Evolutionary conservation across 2,329 filamentous ascomycete genomes (phyloP).

Genomic region (Cladosporium sp.): DNA sequence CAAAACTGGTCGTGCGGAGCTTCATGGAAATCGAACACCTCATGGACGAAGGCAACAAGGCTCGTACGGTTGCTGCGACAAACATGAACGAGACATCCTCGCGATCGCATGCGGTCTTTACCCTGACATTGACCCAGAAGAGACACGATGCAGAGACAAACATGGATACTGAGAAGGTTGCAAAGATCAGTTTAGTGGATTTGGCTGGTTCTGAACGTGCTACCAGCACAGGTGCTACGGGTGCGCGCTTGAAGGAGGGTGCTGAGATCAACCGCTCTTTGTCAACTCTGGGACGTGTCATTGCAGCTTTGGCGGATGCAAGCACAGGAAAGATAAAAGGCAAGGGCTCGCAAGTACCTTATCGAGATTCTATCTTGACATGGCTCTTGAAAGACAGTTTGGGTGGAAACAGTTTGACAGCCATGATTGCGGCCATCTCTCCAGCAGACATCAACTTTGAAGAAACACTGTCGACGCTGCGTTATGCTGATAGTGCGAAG

Average conservation of each 20-base stretch:
- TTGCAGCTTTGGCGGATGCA: constrained; percentile 88
- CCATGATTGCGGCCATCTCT: constrained; percentile 99
- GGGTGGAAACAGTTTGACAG: constrained; percentile 98
- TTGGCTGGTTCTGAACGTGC: constrained; percentile 95
- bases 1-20: constrained; percentile 88
- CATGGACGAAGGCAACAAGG: constrained; percentile 99
- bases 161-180: constrained; percentile 96
- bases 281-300: constrained; percentile 94
- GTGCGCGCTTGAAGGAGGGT: constrained; percentile 91
- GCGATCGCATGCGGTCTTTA: constrained; percentile 97
- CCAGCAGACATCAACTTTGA: constrained; percentile 99
- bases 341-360: constrained; percentile 78
- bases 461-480: constrained; percentile 89
- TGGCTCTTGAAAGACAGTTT: constrained; percentile 97
- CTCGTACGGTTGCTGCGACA: constrained; percentile 92
- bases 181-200: constrained; percentile 97
- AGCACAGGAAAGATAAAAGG: constrained; percentile 77
- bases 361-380: constrained; percentile 93
- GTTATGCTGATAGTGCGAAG: constrained; percentile 97
- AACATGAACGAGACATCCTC: constrained; percentile 99
- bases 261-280: constrained; percentile 97
- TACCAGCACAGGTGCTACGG: constrained; percentile 93
- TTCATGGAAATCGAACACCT: constrained; percentile 95
- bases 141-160: constrained; percentile 85
- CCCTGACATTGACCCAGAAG: constrained; percentile 91